Base-by-base conservation (phyloP, 768 basidiomycete genomes). In the Strobilomyces confusus region DNA sequence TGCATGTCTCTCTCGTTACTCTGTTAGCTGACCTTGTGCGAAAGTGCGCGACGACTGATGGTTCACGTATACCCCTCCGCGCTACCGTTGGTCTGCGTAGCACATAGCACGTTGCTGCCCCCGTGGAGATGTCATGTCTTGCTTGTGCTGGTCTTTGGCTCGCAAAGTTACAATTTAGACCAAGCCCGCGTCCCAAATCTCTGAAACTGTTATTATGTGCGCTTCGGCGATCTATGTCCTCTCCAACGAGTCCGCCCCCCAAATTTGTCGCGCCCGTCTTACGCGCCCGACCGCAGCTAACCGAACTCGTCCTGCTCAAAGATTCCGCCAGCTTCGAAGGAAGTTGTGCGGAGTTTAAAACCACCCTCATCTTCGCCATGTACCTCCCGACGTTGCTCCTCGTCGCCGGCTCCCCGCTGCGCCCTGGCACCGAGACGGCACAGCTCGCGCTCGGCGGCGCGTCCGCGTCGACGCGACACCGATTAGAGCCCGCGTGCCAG, bases 371-470 rank as follows among this genome's bases (percentile, higher is more conserved):
- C 26, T 26, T 26, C 26, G 26, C 26, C 26, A 54, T 54, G 47
- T 12, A 36, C 23, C 30, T 17, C 8, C 26, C 4, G 26, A 26
- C 26, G 26, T 8, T 26, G 5, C 29, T 38, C 5, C 40, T 57
- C 29, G 45, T 47, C 20, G 33, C 48, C 9, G 29, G 49, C 38
- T 52, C 47, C 14, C 57, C 51, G 12, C 20, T 58, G 20, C 25
- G 17, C 15, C 36, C 32, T 2, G 40, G 20, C 40, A 23, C 33
- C n/a, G 36, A 33, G 37, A 22, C 22, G 17, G 42, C 25, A 12
- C 55, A 57, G 34, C 14, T 26, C n/a, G 11, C 51, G 4, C 47
- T 51, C 26, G 45, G 23, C 34, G 32, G 20, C 9, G 3, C n/a
- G 1, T 34, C 40, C 44, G 41, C 33, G 8, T 25, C 48, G n/a